Evolutionary conservation across 139 green algal genomes (phyloP), one percentile per base, ranked within the genome.

Genomic region (Ostreobium quekettii): DNA sequence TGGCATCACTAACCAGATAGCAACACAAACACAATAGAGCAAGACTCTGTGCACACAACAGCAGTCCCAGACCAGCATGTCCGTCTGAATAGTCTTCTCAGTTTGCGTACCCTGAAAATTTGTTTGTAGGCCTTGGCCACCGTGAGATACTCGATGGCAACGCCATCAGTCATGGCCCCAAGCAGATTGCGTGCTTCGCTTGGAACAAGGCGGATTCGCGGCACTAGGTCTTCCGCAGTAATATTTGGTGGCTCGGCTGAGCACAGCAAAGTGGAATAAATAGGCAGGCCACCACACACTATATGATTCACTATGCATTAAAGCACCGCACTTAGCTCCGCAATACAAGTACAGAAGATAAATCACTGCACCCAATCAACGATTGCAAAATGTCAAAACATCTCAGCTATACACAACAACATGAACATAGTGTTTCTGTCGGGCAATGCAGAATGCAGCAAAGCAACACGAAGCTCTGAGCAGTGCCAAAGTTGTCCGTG

Each of bases 121-220:
- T 95, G 86, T n/a, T 48, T 63, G 67, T 90, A 93, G 0, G 91
- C 91, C 73, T 95, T 96, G 19, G 64, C 59, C 59, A 86, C 82
- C 0, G 89, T 96, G 37, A 96, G 80, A 70, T 76, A 94, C 19
- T 77, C 77, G 66, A 95, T 90, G 78, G 47, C 64, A 38, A 42
- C 19, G n/a, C 39, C 22, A n/a, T 30, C 29, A 22, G 2, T 46
- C 7, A 1, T 56, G 31, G 31, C 11, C 28, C 38, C 37, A 11
- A 60, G 59, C 6, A 48, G 30, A 31, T 38, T 22, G 56, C 37
- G 29, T 47, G 64, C 48, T 32, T 68, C 39, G 3, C n/a, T n/a
- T n/a, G 85, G 79, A 32, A 95, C 84, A 6, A 75, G 36, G 0
- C 91, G 74, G 7, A 97, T 76, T n/a, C 78, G 73, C 1, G 90